These are phyloP conservation scores for Perkinsus marinus DNA, from an alignment of 169 alveolate genomes.

Conservation along the genomic window DNA sequence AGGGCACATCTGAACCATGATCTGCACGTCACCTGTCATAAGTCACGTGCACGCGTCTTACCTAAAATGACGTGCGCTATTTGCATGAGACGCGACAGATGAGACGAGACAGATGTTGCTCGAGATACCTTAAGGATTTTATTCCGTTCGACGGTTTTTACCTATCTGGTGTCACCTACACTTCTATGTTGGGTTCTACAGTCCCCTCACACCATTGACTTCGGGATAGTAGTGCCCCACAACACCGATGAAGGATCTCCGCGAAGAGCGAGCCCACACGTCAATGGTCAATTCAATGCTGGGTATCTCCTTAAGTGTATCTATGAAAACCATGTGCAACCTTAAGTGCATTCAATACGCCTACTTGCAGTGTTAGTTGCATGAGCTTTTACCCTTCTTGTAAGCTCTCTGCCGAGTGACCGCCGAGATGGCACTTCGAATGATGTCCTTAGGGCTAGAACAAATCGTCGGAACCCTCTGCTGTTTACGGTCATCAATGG, in stretches of 20 bases:
- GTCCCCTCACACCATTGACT: neutral
- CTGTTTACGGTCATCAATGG: neutral
- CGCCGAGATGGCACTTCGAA: neutral
- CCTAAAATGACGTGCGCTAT: too few species aligned
- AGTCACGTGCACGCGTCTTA: too few species aligned
- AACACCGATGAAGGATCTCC: neutral
- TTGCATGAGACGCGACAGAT: too few species aligned
- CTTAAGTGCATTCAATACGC: neutral
- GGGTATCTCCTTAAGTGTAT: neutral
- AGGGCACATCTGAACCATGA: too few species aligned
- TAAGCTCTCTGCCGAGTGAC: neutral
- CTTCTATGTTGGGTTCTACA: too few species aligned
- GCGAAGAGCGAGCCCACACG: neutral
- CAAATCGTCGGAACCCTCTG: neutral
- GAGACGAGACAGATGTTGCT: too few species aligned
- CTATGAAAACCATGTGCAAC: neutral
- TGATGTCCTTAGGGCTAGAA: neutral
- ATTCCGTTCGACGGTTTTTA: too few species aligned
- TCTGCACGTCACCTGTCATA: too few species aligned
- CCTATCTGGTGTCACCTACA: too few species aligned
- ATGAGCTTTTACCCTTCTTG: neutral
- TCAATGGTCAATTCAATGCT: neutral
- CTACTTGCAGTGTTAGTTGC: neutral
- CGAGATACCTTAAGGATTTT: too few species aligned
- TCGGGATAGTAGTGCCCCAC: neutral